Evolutionary conservation across 805 yeast species (phyloP), one percentile per base, ranked within the genome.

Genomic region (Sugiyamaella chiloensis): DNA sequence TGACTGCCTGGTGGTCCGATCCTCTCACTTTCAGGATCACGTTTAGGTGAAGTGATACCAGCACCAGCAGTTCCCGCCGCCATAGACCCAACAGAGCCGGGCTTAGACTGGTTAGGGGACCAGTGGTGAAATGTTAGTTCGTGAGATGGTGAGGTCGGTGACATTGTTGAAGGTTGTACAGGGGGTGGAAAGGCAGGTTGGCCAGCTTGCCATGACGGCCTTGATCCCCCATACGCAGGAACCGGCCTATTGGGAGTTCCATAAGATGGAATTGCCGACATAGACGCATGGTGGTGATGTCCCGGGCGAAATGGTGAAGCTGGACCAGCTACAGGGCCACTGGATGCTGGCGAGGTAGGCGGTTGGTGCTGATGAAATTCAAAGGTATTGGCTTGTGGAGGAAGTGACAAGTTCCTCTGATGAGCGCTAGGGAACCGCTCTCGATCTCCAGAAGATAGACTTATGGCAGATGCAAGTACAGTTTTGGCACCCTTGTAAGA

Each of bases 121-220:
- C 81, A 78, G 58, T 78, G 81, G 54, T 77, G 80, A 60, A 78
- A 77, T 55, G 76, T 73, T 6, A 75, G 68, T 11, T 62, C 50
- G 5, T 57, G 41, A n/a, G 56, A 46, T 12, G 54, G 52, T 12
- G 61, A 52, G 1, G 55, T 48, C 19, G 55, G 53, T n/a, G 59
- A 47, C n/a, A 59, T 48, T 16, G 50, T 44, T 30, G 52, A 46
- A 4, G 55, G 52, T 20, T 47, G 57, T 11, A 42, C 53, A 5
- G 55, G 59, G n/a, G 58, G 57, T 27, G 59, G 47, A 48, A 42
- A 31, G 31, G 41, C 9, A 45, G 53, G 46, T 16, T 41, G 40
- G 17, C 17, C 23, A 19, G 42, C 37, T 7, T 29, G 36, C 51
- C 48, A 42, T 14, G 37, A 20, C n/a, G 44, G 37, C 6, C 48